Evolutionary conservation across 441 rosid species (phyloP), one percentile per base, ranked within the genome.

Genomic region (Omphalea diandra): DNA sequence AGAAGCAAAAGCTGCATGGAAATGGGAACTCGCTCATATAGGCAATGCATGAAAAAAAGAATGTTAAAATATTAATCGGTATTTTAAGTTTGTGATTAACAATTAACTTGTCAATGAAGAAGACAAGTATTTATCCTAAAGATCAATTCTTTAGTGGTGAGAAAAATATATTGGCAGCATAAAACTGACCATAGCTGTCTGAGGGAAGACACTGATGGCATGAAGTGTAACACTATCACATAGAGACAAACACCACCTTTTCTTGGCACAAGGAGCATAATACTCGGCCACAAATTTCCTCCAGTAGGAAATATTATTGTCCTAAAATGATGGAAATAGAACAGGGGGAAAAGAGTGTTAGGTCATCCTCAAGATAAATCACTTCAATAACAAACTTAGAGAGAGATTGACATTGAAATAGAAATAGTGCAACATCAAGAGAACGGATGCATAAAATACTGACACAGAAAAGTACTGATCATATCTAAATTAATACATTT

Each of bases 211-310:
- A 75, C 97, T 93, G 63, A 87, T 89, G 26, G 93, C 93, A 63
- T 83, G 90, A 70, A 82, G 87, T 50, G 90, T 91, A 55, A 86
- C 89, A 71, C 83, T 85, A 66, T 88, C 90, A 66, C 88, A 90
- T 63, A 70, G 73, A 12, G 98, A 90, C 71, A 93, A 80, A 77
- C 97, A 93, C 97, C 98, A 88, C 56, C 92, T 85, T 80, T 90
- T 87, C 92, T 90, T 93, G 41, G 95, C 97, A 55, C 87, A 88
- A 4, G 93, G 98, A 29, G 97, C 88, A 81, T 83, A 93, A 71
- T 93, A 93, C 73, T 90, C 97, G 1, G 89, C 75, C 66, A 93
- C 97, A 77, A 93, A 87, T 76, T 90, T 93, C 82, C 89, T 93
- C 98, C 98, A 93, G 56, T 93, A 93, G 26, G 87, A 86, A 77